Evolutionary conservation across 2,329 filamentous ascomycete species (phyloP), one percentile per base, ranked within the genome.

Genomic region (Pseudogymnoascus sp.): DNA sequence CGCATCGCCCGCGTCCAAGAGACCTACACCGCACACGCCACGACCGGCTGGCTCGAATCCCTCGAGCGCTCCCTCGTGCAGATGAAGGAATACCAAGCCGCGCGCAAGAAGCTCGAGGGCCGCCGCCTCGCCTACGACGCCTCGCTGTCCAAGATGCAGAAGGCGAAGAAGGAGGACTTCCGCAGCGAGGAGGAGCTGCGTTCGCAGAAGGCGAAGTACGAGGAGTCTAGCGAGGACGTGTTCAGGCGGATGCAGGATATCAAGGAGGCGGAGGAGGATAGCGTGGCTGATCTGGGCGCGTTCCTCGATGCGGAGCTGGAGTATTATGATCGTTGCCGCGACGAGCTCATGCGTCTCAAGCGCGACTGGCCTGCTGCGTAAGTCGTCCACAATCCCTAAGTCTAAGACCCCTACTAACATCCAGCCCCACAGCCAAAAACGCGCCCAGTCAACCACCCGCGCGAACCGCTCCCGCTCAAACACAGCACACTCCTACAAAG

Each of bases 21-120:
- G 74, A 85, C 82, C 23, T 96, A 93, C 72, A 85, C 91, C 53
- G 82, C 85, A 36, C 84, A 90, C 70, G 89, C 91, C 66, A 96
- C 89, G 14, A 83, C 85, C 36, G 89, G 84, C 73, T 97, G 93
- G 93, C 81, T 96, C 64, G 92, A 97, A 74, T 92, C 90, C n/a
- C 80, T 96, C 21, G 93, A 97, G 75, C 83, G 92, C 68, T 96
- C 89, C 25, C 77, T 96, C 61, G 88, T 91, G 37, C 95, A 96
- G 82, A 93, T 97, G 91, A 97, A 96, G 75, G 95, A 97, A 73
- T 97, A 96, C 71, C 92, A 97, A 83, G 90, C 93, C 68, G 86
- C 93, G 60, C 89, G 93, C 73, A 97, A 95, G 84, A 97, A 96
- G 84, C 88, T 97, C 68, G 95, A 97, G 74, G 90, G 81, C 71